A percentile compares a stretch with the other conserved stretches of the same genome.
Evolutionary conservation across 768 basidiomycete species (phyloP).

Genomic region (Amylocystis lapponica): DNA sequence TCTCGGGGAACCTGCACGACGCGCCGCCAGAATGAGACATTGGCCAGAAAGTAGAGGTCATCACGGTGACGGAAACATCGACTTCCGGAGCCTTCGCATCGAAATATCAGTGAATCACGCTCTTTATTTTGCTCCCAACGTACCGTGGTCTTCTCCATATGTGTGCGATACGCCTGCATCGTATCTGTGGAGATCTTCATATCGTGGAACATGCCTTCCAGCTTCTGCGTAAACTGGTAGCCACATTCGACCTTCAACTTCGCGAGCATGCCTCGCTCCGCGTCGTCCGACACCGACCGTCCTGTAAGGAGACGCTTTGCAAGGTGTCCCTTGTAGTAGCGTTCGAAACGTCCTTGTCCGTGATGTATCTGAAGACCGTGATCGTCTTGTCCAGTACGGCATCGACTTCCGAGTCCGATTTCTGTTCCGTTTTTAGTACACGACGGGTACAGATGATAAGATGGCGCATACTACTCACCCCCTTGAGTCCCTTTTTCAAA

Average conservation of each 20-base stretch:
- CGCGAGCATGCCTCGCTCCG: constrained; percentile 94
- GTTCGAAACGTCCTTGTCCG: constrained; percentile 98
- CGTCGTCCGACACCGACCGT: constrained; percentile 93
- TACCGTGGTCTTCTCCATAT: constrained; percentile 58
- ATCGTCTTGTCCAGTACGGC: constrained; percentile 90
- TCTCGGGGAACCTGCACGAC: constrained; percentile 61
- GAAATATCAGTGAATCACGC: background rate
- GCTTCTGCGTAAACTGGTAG: constrained; percentile 92
- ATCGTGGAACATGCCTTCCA: constrained; percentile 99
- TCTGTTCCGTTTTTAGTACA: constrained; percentile 41
- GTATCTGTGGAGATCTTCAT: constrained; percentile 86
- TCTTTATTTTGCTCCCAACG: constrained; percentile 19
- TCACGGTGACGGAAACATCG: constrained; percentile 84
- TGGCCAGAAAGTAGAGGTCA: constrained; percentile 98
- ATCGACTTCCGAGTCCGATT: constrained; percentile 93
- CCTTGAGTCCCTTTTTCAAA: constrained; percentile 89
- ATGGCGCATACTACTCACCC: constrained; percentile 46
- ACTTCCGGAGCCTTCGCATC: constrained; percentile 56
- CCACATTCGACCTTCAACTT: constrained; percentile 97
- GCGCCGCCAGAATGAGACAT: constrained; percentile 60
- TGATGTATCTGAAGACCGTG: constrained; percentile 87
- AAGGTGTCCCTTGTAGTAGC: constrained; percentile 95
- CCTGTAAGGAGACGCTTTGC: constrained; percentile 84
- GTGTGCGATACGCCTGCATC: constrained; percentile 64
- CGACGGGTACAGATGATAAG: no score